Evolutionary conservation across 768 basidiomycete species (phyloP).

Genomic region (Boletus pseudopeckii): DNA sequence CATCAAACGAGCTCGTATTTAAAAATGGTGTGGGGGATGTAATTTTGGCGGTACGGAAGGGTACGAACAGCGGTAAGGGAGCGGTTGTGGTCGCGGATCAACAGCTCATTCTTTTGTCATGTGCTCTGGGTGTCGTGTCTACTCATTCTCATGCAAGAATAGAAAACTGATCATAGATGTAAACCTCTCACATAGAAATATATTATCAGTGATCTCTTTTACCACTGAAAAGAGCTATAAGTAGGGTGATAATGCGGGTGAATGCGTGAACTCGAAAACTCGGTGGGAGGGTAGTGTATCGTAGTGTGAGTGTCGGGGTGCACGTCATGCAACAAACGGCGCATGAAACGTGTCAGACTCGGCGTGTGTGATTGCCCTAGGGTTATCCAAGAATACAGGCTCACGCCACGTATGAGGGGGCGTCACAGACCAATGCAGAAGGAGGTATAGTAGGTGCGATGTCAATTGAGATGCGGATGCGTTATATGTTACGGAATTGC

Average conservation of each 20-base stretch:
- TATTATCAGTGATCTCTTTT: conserved; percentile 16
- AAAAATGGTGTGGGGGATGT: too few relatives aligned
- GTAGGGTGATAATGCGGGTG: conserved; percentile 18
- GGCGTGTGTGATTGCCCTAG: not conserved
- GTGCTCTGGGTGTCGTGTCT: not conserved
- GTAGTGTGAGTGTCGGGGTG: conserved; percentile 6
- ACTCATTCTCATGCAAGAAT: not conserved
- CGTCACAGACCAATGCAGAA: conserved; percentile 9
- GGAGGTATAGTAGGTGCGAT: conserved; percentile 17
- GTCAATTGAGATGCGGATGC: conserved; percentile 18
- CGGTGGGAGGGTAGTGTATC: not conserved
- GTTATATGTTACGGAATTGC: conserved; percentile 8
- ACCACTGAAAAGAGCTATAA: conserved; percentile 20
- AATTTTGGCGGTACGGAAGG: too few relatives aligned
- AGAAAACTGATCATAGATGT: not conserved
- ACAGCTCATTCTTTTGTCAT: too few relatives aligned
- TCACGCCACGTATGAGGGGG: conserved; percentile 3
- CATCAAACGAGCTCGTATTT: conserved; percentile 1
- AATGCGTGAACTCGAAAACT: conserved; percentile 3
- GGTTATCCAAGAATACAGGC: conserved; percentile 22
- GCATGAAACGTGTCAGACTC: not conserved
- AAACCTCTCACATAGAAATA: conserved; percentile 1
- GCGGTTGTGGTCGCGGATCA: too few relatives aligned
- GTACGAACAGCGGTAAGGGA: too few relatives aligned
- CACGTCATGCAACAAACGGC: conserved; percentile 2